Percentiles rank a stretch among this genome's conserved stretches.
phyloP scores from a whole-genome alignment of 768 basidiomycete genomes.

The Sporobolomyces phaffii region DNA sequence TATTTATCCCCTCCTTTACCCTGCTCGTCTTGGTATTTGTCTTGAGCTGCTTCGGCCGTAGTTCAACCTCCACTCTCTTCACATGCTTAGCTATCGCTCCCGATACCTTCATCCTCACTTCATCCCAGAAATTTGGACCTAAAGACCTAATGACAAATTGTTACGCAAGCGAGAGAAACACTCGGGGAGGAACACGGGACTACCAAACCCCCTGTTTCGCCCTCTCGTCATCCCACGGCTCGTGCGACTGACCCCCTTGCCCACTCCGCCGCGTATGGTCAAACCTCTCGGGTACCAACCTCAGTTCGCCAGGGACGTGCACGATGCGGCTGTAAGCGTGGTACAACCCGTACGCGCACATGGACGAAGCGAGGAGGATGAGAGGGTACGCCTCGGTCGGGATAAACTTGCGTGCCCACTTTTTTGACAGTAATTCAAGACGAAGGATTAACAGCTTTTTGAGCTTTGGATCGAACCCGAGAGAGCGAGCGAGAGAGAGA shows the following conservation, averaged over 20 bases:
- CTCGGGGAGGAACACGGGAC: not conserved
- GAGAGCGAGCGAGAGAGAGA: not conserved
- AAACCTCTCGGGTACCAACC: not conserved
- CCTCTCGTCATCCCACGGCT: slow-evolving; percentile 4
- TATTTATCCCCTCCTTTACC: too few relatives aligned
- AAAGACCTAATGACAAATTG: too few relatives aligned
- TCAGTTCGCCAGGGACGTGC: slow-evolving; percentile 3
- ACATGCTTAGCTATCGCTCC: too few relatives aligned
- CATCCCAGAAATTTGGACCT: too few relatives aligned
- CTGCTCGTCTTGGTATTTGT: too few relatives aligned
- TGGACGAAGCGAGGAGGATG: not conserved
- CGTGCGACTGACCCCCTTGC: not conserved
- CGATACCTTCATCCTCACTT: too few relatives aligned
- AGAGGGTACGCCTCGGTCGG: slow-evolving; percentile 3
- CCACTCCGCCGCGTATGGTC: too few relatives aligned
- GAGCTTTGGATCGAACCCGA: too few relatives aligned
- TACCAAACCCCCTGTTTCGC: slow-evolving; percentile 2
- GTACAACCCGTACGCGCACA: slow-evolving; percentile 4
- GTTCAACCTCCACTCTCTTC: too few relatives aligned
- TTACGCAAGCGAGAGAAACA: too few relatives aligned
- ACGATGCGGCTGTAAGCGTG: slow-evolving; percentile 2
- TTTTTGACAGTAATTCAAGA: not conserved
- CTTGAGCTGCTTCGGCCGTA: too few relatives aligned
- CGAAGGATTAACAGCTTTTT: too few relatives aligned
- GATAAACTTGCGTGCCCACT: not conserved